Percentiles rank a stretch among this genome's conserved stretches.
Conservation (phyloP, 352 stramenopile species). For the Globisporangium echinulatum region DNA sequence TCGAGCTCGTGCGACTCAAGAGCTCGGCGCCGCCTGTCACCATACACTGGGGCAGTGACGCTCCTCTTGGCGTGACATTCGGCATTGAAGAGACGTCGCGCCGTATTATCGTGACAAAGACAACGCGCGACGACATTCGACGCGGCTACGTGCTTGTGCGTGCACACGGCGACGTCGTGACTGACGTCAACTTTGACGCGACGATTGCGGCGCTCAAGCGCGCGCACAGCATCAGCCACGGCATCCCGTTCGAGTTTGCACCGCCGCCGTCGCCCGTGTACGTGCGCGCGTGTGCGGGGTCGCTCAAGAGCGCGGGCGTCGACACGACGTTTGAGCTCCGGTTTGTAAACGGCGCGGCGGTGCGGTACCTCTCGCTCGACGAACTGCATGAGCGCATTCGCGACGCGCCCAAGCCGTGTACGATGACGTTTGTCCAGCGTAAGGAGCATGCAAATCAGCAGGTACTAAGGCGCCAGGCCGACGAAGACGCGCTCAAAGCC, state of each 20-base stretch:
- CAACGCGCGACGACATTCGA: slow-evolving; percentile 39
- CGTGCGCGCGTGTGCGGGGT: slow-evolving; percentile 40
- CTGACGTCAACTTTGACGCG: slow-evolving; percentile 45
- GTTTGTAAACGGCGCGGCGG: slow-evolving; percentile 40
- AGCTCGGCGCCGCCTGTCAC: slow-evolving; percentile 12
- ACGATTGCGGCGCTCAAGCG: slow-evolving; percentile 46
- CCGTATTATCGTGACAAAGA: slow-evolving; percentile 60
- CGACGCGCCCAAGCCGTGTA: slow-evolving; percentile 44
- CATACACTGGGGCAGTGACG: slow-evolving; percentile 34
- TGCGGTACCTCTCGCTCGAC: slow-evolving; percentile 60
- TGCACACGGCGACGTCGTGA: slow-evolving; percentile 34
- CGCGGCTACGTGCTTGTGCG: slow-evolving; percentile 51
- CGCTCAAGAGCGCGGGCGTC: slow-evolving; percentile 43
- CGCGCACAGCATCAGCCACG: slow-evolving; percentile 33
- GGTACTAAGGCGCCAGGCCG: slow-evolving; percentile 17
- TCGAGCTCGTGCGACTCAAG: slow-evolving; percentile 52
- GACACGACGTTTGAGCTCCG: slow-evolving; percentile 57
- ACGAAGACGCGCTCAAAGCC: slow-evolving; percentile 17
- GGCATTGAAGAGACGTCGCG: slow-evolving; percentile 68
- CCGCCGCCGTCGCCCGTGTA: slow-evolving; percentile 43
- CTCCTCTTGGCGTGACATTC: slow-evolving; percentile 57
- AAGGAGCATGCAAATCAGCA: slow-evolving; percentile 42
- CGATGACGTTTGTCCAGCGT: slow-evolving; percentile 55
- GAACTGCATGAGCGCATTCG: slow-evolving; percentile 59
- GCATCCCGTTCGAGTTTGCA: slow-evolving; percentile 56